Percentiles rank a stretch among this genome's conserved stretches.
These are phyloP conservation scores for Skeletonema costatum DNA, from an alignment of 108 stramenopile genomes.

Conservation along the genomic window DNA sequence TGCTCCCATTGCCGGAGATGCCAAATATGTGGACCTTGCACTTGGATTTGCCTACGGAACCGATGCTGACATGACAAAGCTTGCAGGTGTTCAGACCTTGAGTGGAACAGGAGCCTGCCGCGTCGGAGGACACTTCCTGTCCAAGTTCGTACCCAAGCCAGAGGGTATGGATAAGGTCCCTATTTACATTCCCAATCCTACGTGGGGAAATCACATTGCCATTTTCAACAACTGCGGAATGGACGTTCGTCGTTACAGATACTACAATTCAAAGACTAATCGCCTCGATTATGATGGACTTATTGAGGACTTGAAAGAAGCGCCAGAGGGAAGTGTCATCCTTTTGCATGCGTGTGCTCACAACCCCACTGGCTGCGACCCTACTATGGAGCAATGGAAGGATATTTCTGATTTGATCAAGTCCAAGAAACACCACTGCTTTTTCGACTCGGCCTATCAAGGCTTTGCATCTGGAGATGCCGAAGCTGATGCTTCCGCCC, in stretches of 20 bases:
- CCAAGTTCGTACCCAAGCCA: slow-evolving; percentile 62
- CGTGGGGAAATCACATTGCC: slow-evolving; percentile 98
- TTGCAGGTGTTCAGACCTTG: slow-evolving; percentile 92
- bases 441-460: slow-evolving; percentile 99
- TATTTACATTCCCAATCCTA: slow-evolving; percentile 94
- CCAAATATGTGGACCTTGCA: slow-evolving; percentile 80
- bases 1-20: slow-evolving; percentile 92
- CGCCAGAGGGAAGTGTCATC: slow-evolving; percentile 86
- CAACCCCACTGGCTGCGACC: slow-evolving; percentile 99
- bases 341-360: slow-evolving; percentile 99
- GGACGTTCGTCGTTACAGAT: slow-evolving; percentile 86
- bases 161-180: slow-evolving; percentile 18
- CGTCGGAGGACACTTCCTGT: slow-evolving; percentile 89
- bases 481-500: slow-evolving; percentile 88
- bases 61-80: slow-evolving; percentile 61
- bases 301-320: slow-evolving; percentile 79
- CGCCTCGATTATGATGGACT: slow-evolving; percentile 89
- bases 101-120: slow-evolving; percentile 98
- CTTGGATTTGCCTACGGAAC: slow-evolving; percentile 94
- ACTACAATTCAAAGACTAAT: slow-evolving; percentile 88
- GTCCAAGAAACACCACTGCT: slow-evolving; percentile 75
- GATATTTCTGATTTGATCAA: slow-evolving; percentile 77
- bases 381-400: slow-evolving; percentile 90
- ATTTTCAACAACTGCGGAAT: slow-evolving; percentile 91
- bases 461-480: slow-evolving; percentile 98